Conservation (phyloP, 2,329 filamentous ascomycete species). For the Dactylellina haptotyla region DNA sequence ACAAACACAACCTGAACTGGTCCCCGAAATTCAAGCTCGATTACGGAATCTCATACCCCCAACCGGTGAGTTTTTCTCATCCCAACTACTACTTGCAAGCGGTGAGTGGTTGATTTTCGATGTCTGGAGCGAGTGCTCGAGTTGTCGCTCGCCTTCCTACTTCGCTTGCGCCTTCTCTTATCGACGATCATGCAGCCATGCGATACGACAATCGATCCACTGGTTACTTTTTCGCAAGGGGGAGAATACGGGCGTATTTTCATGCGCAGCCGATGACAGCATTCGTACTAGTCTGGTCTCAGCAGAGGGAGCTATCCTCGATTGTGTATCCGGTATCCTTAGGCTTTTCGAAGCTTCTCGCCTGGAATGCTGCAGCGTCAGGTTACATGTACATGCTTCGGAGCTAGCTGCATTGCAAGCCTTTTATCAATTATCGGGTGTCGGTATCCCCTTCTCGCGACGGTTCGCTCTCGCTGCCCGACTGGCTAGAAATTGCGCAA, state of each 20-base stretch:
- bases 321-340: background rate
- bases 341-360: slow-evolving; percentile 1
- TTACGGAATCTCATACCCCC: slow-evolving; percentile 16
- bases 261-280: slow-evolving; percentile 19
- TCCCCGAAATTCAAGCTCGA: slow-evolving; percentile 24
- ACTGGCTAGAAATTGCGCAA: slow-evolving; percentile 29
- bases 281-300: slow-evolving; percentile 12
- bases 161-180: slow-evolving; percentile 53
- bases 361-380: no score
- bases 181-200: slow-evolving; percentile 53
- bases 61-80: slow-evolving; percentile 30
- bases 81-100: slow-evolving; percentile 27
- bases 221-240: slow-evolving; percentile 16
- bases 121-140: slow-evolving; percentile 19
- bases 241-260: slow-evolving; percentile 22
- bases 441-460: slow-evolving; percentile 46
- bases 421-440: slow-evolving; percentile 13
- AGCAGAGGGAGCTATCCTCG: slow-evolving; percentile 3
- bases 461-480: slow-evolving; percentile 5
- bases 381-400: slow-evolving; percentile 20
- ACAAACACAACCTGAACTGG: slow-evolving; percentile 28
- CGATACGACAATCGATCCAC: slow-evolving; percentile 53
- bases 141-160: slow-evolving; percentile 48
- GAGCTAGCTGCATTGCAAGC: slow-evolving; percentile 11
- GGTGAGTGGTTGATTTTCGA: slow-evolving; percentile 26